Conservation (phyloP, 148 eudicot species). For the Arctostaphylos glauca region DNA sequence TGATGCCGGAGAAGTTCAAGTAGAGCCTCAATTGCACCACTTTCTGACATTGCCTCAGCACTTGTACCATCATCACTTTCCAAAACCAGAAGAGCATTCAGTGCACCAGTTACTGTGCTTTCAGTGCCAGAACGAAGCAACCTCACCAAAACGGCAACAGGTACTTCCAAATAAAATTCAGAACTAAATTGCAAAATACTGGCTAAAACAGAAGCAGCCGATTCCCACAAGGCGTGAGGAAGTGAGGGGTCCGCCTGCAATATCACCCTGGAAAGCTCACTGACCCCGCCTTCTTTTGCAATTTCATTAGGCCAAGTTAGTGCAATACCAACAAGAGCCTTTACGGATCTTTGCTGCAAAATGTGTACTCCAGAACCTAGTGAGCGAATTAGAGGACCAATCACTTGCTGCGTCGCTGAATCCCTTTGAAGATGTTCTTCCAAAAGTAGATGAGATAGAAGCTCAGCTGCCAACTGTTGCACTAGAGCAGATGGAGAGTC, state of each 20-base stretch:
- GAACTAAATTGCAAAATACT: conserved; percentile 93
- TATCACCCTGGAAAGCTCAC: conserved; percentile 84
- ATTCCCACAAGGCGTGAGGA: conserved; percentile 95
- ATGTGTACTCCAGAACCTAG: conserved; percentile 81
- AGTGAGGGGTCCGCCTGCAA: conserved; percentile 80
- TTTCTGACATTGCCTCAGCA: conserved; percentile 95
- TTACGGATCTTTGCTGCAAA: conserved; percentile 86
- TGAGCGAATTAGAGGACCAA: conserved; percentile 77
- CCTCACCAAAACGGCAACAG: conserved; percentile 86
- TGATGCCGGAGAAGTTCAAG: conserved; percentile 86
- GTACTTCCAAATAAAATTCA: conserved; percentile 92
- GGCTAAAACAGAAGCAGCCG: conserved; percentile 78
- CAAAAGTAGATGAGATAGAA: conserved; percentile 72
- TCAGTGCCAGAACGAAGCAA: conserved; percentile 91
- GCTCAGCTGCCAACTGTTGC: conserved; percentile 92
- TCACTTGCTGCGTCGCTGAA: conserved; percentile 68
- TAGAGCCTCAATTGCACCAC: conserved; percentile 98
- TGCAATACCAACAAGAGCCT: conserved; percentile 81
- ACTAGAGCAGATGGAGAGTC: conserved; percentile 81
- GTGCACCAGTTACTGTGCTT: conserved; percentile 74
- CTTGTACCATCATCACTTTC: conserved; percentile 92
- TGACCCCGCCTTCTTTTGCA: conserved; percentile 94
- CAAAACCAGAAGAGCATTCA: conserved; percentile 92
- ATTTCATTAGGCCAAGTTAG: conserved; percentile 93
- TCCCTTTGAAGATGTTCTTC: conserved; percentile 92